phyloP scores from a whole-genome alignment of 352 stramenopile species.

The Globisporangium nodosum region DNA sequence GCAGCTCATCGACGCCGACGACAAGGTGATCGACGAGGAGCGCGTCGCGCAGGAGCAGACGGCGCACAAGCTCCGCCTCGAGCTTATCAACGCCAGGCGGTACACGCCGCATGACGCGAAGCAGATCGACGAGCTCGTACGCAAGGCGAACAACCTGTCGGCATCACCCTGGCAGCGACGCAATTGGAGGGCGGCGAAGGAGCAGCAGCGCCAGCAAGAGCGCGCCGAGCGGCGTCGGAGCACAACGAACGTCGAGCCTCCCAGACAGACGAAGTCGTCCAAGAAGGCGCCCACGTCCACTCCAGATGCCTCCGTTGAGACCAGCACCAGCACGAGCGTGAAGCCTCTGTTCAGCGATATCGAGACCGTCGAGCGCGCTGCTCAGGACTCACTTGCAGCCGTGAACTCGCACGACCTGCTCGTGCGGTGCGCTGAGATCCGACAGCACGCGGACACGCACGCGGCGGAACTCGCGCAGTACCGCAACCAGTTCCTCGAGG shows the following conservation, averaged over 20 bases:
- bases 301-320: no score
- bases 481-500: slow-evolving; percentile 47
- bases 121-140: slow-evolving; percentile 13
- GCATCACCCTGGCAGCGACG: slow-evolving; percentile 68
- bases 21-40: slow-evolving; percentile 65
- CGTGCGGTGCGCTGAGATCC: slow-evolving; percentile 57
- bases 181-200: slow-evolving; percentile 43
- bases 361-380: slow-evolving; percentile 58
- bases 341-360: slow-evolving; percentile 33
- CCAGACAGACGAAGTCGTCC: background rate
- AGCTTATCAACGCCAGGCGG: slow-evolving; percentile 32
- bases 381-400: slow-evolving; percentile 29
- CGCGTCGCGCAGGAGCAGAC: slow-evolving; percentile 49
- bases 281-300: background rate
- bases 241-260: background rate
- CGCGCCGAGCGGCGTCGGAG: background rate
- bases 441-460: slow-evolving; percentile 43
- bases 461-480: slow-evolving; percentile 32
- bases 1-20: slow-evolving; percentile 59
- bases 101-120: slow-evolving; percentile 15
- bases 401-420: slow-evolving; percentile 77
- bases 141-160: slow-evolving; percentile 14
- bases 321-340: background rate
- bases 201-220: slow-evolving; percentile 7
- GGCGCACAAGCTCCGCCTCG: slow-evolving; percentile 47